phyloP scores from a whole-genome alignment of 2,329 filamentous ascomycete genomes.

The Botryotinia narcissicola region DNA sequence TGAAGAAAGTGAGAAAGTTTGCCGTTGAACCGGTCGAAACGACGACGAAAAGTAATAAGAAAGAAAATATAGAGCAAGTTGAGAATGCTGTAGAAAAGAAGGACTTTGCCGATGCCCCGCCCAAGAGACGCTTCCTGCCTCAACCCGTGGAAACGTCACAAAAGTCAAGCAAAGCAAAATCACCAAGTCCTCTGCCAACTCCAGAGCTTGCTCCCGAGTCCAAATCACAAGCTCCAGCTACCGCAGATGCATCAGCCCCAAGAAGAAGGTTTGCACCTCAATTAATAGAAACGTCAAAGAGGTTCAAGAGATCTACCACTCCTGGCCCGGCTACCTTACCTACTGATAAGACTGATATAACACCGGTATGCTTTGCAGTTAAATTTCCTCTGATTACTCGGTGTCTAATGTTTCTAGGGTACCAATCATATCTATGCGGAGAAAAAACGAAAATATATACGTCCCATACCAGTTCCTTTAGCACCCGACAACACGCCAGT shows the following conservation, averaged over 20 bases:
- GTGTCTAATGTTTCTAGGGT: conserved; percentile 12
- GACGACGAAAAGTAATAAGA: conserved; percentile 42
- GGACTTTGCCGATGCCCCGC: conserved; percentile 35
- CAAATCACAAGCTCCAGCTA: conserved; percentile 43
- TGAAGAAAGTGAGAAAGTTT: conserved; percentile 41
- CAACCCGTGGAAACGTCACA: conserved; percentile 71
- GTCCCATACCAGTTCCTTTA: conserved; percentile 25
- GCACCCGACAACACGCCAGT: neutral
- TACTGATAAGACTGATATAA: conserved; percentile 70
- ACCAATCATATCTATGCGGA: conserved; percentile 36
- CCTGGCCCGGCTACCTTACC: conserved; percentile 59
- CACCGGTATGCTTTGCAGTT: conserved; percentile 42
- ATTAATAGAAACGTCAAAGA: conserved; percentile 74
- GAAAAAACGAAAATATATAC: conserved; percentile 29
- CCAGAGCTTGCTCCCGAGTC: conserved; percentile 57
- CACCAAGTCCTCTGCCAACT: conserved; percentile 43
- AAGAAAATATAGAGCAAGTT: conserved; percentile 28
- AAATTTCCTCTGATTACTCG: neutral
- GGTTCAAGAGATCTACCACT: conserved; percentile 67
- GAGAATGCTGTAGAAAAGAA: conserved; percentile 33
- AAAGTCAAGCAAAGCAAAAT: conserved; percentile 53
- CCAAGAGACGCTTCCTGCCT: conserved; percentile 61
- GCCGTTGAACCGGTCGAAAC: conserved; percentile 46
- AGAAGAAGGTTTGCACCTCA: conserved; percentile 68
- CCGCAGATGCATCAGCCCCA: conserved; percentile 37